Base-by-base conservation (phyloP, 345 rosid species). In the Nasturtium officinale region DNA sequence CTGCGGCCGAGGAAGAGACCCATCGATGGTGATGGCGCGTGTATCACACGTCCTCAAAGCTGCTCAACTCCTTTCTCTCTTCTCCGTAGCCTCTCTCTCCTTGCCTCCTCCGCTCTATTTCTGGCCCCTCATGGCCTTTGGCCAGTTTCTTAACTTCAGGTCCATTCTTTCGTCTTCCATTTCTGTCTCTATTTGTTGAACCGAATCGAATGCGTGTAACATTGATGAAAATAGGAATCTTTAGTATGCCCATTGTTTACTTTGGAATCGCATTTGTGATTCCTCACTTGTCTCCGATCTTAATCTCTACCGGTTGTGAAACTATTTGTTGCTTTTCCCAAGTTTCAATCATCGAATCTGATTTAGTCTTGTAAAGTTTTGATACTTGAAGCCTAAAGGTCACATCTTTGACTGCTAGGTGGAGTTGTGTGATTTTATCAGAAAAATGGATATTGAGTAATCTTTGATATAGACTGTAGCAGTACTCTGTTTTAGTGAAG, bases 141-240 rank as follows among this genome's bases (percentile, higher is more conserved):
- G 96, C 45, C 98, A 91, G 84, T 89, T 89, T 80, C 97, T 94
- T 79, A 94, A 91, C 83, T 83, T 91, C 89, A 87, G 98, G 97
- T 61, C 16, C 20, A 6, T 5, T 51, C 17, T 25, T 29, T 7
- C 45, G 9, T 35, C 46, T 62, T 9, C 32, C 20, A 0, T 10
- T 5, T 23, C 33, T 48, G 7, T 61, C 52, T 63, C 43, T 42
- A 0, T 18, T 10, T 63, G 46, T 29, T 52, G 35, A 8, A n/a
- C 38, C 28, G 9, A 60, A 38, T 75, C 47, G 3, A 58, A 55
- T 32, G 42, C 10, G 26, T 46, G 26, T 46, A 6, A 33, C 15
- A 65, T 71, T 18, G 46, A 29, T 26, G 55, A 5, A 60, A 61
- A 0, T 61, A 61, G 15, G 32, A 68, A 51, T 30, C 48, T 35